A percentile compares a stretch with the other conserved stretches of the same genome.
Conservation (phyloP, 495 filamentous ascomycete genomes). For the Tuber aestivum region DNA sequence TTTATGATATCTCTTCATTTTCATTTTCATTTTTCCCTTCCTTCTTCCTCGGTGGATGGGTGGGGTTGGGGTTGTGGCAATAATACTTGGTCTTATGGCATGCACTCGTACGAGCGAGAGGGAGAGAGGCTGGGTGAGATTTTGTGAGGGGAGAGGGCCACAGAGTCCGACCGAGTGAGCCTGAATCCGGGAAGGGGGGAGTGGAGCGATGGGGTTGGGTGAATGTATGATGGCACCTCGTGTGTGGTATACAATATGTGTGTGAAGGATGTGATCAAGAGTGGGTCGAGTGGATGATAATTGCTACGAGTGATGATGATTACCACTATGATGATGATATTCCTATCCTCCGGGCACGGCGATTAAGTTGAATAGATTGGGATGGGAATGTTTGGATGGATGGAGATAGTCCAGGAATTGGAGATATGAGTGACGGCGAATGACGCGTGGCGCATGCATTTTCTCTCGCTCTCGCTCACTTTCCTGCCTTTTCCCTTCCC, state of each 20-base stretch:
- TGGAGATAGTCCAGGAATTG: background rate
- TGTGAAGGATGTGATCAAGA: background rate
- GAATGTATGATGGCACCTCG: background rate
- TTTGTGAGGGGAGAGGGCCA: background rate
- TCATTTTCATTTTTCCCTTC: background rate
- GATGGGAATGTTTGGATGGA: background rate
- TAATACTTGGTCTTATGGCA: background rate
- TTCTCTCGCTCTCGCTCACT: constrained; percentile 20
- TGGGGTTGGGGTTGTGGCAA: background rate
- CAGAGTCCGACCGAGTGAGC: background rate
- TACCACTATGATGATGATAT: background rate
- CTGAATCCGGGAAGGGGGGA: background rate
- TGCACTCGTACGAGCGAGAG: background rate
- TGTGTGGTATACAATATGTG: too few species aligned
- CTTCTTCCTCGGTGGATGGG: background rate
- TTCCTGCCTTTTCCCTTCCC: background rate
- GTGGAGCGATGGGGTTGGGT: background rate
- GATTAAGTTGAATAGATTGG: background rate
- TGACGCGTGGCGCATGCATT: constrained; percentile 38
- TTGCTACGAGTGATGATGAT: too few species aligned
- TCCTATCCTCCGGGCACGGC: background rate
- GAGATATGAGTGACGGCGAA: constrained; percentile 34
- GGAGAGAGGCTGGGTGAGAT: background rate
- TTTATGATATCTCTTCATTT: too few species aligned
- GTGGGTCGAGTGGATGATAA: background rate